Base-by-base conservation (phyloP, 345 rosid species). In the Carallia pectinifolia region DNA sequence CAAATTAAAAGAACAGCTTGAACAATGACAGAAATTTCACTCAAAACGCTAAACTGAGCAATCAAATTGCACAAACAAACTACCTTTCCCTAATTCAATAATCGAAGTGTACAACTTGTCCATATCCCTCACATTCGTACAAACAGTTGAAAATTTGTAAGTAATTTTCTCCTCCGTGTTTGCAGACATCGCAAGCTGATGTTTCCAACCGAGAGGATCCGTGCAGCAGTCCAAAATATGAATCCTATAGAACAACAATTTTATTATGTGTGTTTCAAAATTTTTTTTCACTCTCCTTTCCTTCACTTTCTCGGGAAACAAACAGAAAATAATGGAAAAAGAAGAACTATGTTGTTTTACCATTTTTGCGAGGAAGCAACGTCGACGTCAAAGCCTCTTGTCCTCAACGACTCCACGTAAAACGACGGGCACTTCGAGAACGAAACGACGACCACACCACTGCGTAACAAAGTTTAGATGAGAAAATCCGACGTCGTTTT, bases 181-280 rank as follows among this genome's bases (percentile, higher is more conserved):
- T 69, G 82, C 79, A 64, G 52, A 59, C 65, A 54, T 59, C 19
- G 13, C 44, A 19, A 81, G 74, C 59, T 58, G 69, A 74, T 72
- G 80, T 80, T 86, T 87, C 99, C 97, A 95, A 48, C 92, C 97
- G 30, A 85, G 81, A 79, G 97, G 97, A 81, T 95, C 93, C 29
- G 83, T 79, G 68, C 86, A 95, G 77, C 97, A 95, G 81, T 95
- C 99, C 87, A 95, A 81, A 62, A 92, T 77, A 65, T 72, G 86
- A 85, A 90, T 70, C 92, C 97, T 92, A 79, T 61, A 56, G 15
- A 19, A 4, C 60, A 7, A 23, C 6, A 56, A 19, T 56, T 55
- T 56, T 6, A 55, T 23, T 23, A 55, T 55, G 1, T 12, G 30
- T 7, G 16, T 33, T 19, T 19, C 8, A 56, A 17, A 15, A 44